phyloP scores from a whole-genome alignment of 1,139 yeast species.

The Pichia sp. region DNA sequence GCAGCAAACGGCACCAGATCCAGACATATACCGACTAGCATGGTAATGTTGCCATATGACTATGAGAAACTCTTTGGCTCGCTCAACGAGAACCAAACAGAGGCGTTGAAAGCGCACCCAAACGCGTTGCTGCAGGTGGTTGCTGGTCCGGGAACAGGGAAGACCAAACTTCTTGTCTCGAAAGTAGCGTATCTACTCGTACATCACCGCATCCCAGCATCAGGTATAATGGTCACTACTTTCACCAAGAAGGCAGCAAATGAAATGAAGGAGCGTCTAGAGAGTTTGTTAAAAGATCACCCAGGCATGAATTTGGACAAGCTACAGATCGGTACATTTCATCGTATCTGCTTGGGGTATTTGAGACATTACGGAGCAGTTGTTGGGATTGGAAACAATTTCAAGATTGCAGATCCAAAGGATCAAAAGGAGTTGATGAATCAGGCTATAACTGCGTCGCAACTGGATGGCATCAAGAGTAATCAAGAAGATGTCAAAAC shows the following conservation, averaged over 20 bases:
- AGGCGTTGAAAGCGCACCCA: slow-evolving; percentile 54
- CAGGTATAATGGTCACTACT: slow-evolving; percentile 70
- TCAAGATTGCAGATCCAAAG: slow-evolving; percentile 59
- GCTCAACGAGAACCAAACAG: slow-evolving; percentile 51
- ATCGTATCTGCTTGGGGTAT: slow-evolving; percentile 63
- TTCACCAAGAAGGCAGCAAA: slow-evolving; percentile 87
- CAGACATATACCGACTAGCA: no score
- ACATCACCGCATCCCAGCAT: slow-evolving; percentile 46
- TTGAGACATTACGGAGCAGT: slow-evolving; percentile 51
- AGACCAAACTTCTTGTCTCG: slow-evolving; percentile 74
- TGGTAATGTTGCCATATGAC: no score
- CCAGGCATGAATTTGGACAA: slow-evolving; percentile 33
- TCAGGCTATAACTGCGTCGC: slow-evolving; percentile 29
- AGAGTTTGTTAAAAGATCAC: slow-evolving; percentile 30
- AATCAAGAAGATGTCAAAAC: slow-evolving; percentile 18
- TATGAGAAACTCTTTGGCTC: background rate
- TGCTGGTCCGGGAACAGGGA: slow-evolving; percentile 90
- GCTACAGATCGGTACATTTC: slow-evolving; percentile 78
- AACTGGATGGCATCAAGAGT: slow-evolving; percentile 13
- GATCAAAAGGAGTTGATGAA: slow-evolving; percentile 49
- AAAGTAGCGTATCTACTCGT: slow-evolving; percentile 67
- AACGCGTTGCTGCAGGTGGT: slow-evolving; percentile 60
- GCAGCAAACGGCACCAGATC: no score
- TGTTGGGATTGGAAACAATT: slow-evolving; percentile 35
- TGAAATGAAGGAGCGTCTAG: slow-evolving; percentile 66